Base-by-base conservation (phyloP, 768 basidiomycete species). In the Agaricus sinodeliciosus region DNA sequence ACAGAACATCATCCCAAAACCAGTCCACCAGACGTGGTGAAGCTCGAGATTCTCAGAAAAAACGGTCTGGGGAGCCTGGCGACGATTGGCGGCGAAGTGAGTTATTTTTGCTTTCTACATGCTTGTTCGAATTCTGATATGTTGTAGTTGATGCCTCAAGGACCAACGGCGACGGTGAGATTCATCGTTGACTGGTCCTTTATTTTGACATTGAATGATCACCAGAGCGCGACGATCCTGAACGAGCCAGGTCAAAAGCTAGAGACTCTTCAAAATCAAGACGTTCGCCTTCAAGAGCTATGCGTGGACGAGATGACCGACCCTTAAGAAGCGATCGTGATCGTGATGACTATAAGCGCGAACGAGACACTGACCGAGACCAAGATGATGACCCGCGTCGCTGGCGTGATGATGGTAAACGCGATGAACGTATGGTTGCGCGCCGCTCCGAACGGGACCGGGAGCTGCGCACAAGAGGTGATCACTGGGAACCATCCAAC, bases 1-100 rank as follows among this genome's bases (percentile, higher is more conserved):
- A 71, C 34, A 71, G 78, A 55, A 65, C 75, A 34, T 62, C 69
- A 43, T 58, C 72, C 16, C 71, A 70, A 60, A 43, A 64, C 16
- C 67, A 72, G 48, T 48, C 63, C 19, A 60, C 72, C 4, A 78
- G 87, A 51, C 69, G 80, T 44, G 66, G 72, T 44, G 86, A 89
- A 54, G 70, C 72, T 25, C 74, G 83, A 60, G 87, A 90, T 26
- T 57, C 71, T 50, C 61, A 70, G 42, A 86, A 80, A 71, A 84
- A 82, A 70, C 85, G 85, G 67, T 73, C 75, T 41, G 86, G 83
- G 35, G 90, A 91, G 64, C 74, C 73, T 22, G 83, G 80, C 59
- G 87, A 91, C 60, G 90, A 93, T 62, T 93, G 90, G 90, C 78
- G 90, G 63, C 78, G 87, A 80, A 86, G 90, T 89, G 60, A 57